Conservation (phyloP, 1,139 yeast genomes). For the Eremothecium coryli region DNA sequence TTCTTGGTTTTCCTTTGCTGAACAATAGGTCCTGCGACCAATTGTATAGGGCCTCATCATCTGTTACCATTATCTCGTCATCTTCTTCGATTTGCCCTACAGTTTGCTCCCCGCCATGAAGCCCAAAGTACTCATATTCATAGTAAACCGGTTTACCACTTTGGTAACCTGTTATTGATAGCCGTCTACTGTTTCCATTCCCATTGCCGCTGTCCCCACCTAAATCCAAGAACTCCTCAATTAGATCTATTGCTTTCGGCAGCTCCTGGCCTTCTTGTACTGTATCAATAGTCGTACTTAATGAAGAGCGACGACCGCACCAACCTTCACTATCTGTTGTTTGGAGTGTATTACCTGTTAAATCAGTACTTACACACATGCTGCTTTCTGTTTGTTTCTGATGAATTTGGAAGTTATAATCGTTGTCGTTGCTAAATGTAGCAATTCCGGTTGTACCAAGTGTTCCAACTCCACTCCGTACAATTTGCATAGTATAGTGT, state of each 20-base stretch:
- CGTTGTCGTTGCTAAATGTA: no score
- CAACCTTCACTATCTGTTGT: conserved; percentile 2
- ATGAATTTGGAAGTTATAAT: conserved; percentile 8
- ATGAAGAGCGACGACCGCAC: no score
- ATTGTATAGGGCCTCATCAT: conserved; percentile 8
- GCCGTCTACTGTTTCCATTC: conserved; percentile 12
- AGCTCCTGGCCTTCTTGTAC: conserved; percentile 8
- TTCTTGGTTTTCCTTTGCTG: conserved; percentile 6
- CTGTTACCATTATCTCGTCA: conserved; percentile 7
- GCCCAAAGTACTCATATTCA: conserved; percentile 20
- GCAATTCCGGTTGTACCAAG: no score
- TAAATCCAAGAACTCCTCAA: conserved; percentile 17
- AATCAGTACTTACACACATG: conserved; percentile 11
- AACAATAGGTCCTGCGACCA: conserved; percentile 2
- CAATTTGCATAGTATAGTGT: no score
- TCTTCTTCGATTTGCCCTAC: conserved; percentile 7
- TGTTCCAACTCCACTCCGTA: no score
- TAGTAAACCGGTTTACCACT: conserved; percentile 20
- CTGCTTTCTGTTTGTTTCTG: conserved; percentile 7
- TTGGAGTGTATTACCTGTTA: conserved; percentile 14
- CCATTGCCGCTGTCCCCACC: conserved; percentile 8
- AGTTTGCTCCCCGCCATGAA: conserved; percentile 3
- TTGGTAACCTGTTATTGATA: conserved; percentile 23
- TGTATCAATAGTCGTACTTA: conserved; percentile 1
- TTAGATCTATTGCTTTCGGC: conserved; percentile 8